Base-by-base conservation (phyloP, 305 asterid species). In the Andrographis paniculata region DNA sequence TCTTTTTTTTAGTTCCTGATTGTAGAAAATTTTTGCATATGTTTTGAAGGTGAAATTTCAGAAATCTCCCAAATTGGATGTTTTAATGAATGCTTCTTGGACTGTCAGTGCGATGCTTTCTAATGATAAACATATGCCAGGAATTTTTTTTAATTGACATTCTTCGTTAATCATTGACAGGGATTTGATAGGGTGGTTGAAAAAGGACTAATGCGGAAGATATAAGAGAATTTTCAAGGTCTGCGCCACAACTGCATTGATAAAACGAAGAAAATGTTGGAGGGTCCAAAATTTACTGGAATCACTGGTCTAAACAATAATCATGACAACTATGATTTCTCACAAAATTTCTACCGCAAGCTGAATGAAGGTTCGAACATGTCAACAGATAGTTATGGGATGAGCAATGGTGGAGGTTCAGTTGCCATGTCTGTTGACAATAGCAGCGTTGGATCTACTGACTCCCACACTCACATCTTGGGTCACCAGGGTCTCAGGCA, bases 351-450 rank as follows among this genome's bases (percentile, higher is more conserved):
- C 50, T 91, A 91, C 64, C 85, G 75, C 69, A 91, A 86, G 83
- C 96, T 91, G 36, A 76, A 79, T 15, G 99, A 91, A 80, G 99
- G 88, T 15, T 86, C 98, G 21, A 78, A 86, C 64, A 83, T 83
- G 99, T 91, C 98, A 0, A 53, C 74, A 0, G 98, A 91, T 52
- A 91, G 98, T 75, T 89, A 72, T 44, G 91, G 84, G 65, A 58
- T 79, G 95, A 87, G 94, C 83, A 80, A 76, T 45, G 96, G 95
- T 16, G 98, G 98, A 53, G 96, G 95, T 40, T 91, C 98, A 14
- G 87, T 91, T 63, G 94, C 99, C 58, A 91, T 91, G 99, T 86
- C 96, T 0, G 50, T 80, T 74, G 98, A 82, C 62, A 86, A 86
- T 68, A 91, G 96, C 68, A 91, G 99, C 62, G 96, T 83, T 38